Conservation (phyloP, 2,329 filamentous ascomycete species). For the Orbilia quercus region DNA sequence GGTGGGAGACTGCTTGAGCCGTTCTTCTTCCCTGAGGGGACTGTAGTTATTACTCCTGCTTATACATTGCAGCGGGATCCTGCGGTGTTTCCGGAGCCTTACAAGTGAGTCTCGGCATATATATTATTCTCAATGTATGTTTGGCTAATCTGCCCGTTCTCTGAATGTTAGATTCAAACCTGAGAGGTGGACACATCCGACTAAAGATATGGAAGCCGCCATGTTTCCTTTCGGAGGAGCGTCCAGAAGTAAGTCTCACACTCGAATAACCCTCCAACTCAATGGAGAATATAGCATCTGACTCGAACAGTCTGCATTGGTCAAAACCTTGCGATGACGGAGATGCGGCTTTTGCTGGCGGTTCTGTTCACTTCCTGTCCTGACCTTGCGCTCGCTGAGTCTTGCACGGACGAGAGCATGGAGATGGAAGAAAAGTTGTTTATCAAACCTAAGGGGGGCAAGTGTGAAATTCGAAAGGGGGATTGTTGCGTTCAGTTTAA, state of each 20-base stretch:
- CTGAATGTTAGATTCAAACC: constrained; percentile 14
- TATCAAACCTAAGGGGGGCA: constrained; percentile 3
- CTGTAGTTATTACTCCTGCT: neutral
- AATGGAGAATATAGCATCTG: too few relatives aligned
- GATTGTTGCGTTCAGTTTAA: too few relatives aligned
- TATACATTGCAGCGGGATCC: constrained; percentile 31
- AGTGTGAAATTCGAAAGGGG: neutral
- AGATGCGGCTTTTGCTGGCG: constrained; percentile 22
- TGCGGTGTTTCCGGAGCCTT: constrained; percentile 7
- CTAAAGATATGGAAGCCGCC: constrained; percentile 26
- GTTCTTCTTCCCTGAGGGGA: constrained; percentile 28
- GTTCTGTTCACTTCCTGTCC: constrained; percentile 3
- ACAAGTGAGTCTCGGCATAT: constrained; percentile 4
- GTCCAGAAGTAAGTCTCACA: constrained; percentile 17
- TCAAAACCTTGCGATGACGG: constrained; percentile 21
- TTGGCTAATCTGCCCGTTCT: neutral
- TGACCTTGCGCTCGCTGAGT: constrained; percentile 8
- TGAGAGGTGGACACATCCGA: constrained; percentile 36
- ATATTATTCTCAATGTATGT: neutral
- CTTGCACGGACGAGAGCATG: constrained; percentile 46
- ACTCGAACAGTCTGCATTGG: constrained; percentile 27
- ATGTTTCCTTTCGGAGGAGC: constrained; percentile 22
- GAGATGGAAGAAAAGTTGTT: neutral
- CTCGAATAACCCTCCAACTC: too few relatives aligned
- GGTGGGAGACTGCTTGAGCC: constrained; percentile 28